Percentiles rank a stretch among this genome's conserved stretches.
These are phyloP conservation scores for Penicillium atrosanguineum DNA, from an alignment of 495 filamentous ascomycete genomes.

Conservation along the genomic window DNA sequence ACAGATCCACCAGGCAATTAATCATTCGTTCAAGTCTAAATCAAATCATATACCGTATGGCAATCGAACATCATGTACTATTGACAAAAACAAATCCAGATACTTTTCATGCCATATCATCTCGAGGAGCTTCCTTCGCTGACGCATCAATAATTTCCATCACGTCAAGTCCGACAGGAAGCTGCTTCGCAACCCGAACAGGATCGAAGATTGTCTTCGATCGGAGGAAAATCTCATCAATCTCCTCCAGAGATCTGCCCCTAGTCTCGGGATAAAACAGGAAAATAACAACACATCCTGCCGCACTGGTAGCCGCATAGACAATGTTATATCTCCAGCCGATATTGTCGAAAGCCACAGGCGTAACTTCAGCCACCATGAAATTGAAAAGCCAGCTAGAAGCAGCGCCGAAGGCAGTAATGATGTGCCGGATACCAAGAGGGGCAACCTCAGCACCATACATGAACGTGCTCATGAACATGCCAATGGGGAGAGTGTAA, in stretches of 20 bases:
- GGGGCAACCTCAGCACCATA: slow-evolving; percentile 65
- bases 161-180: slow-evolving; percentile 6
- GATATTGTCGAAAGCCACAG: slow-evolving; percentile 51
- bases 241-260: slow-evolving; percentile 34
- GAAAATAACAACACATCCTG: slow-evolving; percentile 46
- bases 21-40: neutral
- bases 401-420: slow-evolving; percentile 58
- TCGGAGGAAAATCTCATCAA: slow-evolving; percentile 63
- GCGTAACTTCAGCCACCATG: slow-evolving; percentile 58
- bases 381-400: slow-evolving; percentile 27
- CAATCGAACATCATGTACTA: neutral
- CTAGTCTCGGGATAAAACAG: slow-evolving; percentile 57
- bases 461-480: slow-evolving; percentile 62
- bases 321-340: slow-evolving; percentile 15
- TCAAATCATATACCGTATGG: neutral
- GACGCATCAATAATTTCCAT: neutral
- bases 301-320: slow-evolving; percentile 40
- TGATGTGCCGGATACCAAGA: slow-evolving; percentile 57
- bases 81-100: neutral
- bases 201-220: slow-evolving; percentile 19
- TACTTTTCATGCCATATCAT: neutral
- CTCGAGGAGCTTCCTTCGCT: neutral
- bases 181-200: slow-evolving; percentile 11
- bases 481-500: slow-evolving; percentile 61
- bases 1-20: neutral